These are phyloP conservation scores for Tuber umbilicatum DNA, from an alignment of 495 filamentous ascomycete genomes.

Conservation along the genomic window DNA sequence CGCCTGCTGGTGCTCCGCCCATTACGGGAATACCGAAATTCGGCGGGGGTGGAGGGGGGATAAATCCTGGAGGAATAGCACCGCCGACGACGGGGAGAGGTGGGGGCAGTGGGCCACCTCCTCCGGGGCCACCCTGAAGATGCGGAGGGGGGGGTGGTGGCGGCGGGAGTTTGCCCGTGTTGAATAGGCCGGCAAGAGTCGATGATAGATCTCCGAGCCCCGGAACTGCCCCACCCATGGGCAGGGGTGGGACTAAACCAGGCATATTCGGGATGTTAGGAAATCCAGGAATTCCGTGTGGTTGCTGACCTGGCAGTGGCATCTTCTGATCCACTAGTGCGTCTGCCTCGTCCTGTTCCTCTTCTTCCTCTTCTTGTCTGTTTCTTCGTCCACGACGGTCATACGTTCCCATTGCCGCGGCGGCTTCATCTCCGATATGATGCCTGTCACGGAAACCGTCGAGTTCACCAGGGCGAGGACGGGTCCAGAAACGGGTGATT, in stretches of 20 bases:
- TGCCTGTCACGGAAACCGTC: constrained; percentile 80
- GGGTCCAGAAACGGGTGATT: constrained; percentile 92
- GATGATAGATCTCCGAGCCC: constrained; percentile 44
- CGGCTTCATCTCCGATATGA: constrained; percentile 88
- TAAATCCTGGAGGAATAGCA: constrained; percentile 26
- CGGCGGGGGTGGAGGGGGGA: constrained; percentile 32
- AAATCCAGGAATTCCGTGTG: constrained; percentile 46
- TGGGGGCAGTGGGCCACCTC: constrained; percentile 28
- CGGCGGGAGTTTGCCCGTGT: constrained; percentile 44
- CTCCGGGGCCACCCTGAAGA: constrained; percentile 18
- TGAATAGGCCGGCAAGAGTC: constrained; percentile 42
- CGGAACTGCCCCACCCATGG: constrained; percentile 49
- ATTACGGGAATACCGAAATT: constrained; percentile 39
- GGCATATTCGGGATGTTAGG: constrained; percentile 51
- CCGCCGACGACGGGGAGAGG: constrained; percentile 20
- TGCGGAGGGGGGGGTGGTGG: constrained; percentile 50
- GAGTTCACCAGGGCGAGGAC: constrained; percentile 76
- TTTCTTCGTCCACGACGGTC: constrained; percentile 70
- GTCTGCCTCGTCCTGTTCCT: constrained; percentile 85
- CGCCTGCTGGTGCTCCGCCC: constrained; percentile 35
- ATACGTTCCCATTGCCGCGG: constrained; percentile 88
- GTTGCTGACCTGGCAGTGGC: constrained; percentile 52
- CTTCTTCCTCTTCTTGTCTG: constrained; percentile 82
- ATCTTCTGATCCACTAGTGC: constrained; percentile 92
- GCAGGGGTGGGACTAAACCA: constrained; percentile 43